Evolutionary conservation across 805 yeast species (phyloP).

Genomic region (Saturnispora hagleri): DNA sequence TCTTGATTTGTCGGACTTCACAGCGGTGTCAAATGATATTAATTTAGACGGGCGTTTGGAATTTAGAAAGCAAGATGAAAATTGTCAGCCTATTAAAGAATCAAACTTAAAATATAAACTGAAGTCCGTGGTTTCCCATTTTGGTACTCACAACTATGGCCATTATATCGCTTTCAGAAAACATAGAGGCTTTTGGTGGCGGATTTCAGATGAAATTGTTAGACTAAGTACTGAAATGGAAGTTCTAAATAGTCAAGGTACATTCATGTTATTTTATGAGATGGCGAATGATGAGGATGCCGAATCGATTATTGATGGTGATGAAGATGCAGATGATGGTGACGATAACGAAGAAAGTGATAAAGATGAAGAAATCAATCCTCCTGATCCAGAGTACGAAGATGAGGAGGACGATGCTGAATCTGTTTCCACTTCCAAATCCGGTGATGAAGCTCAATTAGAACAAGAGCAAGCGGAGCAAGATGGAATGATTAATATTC

Average conservation of each 20-base stretch:
- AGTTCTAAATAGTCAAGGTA: conserved; percentile 75
- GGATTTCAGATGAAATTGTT: conserved; percentile 85
- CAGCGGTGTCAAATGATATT: conserved; percentile 58
- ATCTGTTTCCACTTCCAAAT: background rate
- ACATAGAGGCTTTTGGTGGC: conserved; percentile 86
- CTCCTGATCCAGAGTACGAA: conserved; percentile 8
- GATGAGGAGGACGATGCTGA: conserved; percentile 1
- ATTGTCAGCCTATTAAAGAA: conserved; percentile 3
- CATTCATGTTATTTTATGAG: conserved; percentile 89
- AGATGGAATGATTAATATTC: background rate
- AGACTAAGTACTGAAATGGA: conserved; percentile 72
- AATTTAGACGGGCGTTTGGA: conserved; percentile 74
- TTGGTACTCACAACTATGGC: conserved; percentile 96
- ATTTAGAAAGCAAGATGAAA: conserved; percentile 54
- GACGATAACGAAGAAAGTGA: conserved; percentile 12
- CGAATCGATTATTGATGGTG: conserved; percentile 25
- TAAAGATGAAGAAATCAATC: conserved; percentile 9
- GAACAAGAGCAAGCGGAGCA: background rate
- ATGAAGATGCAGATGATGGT: conserved; percentile 13
- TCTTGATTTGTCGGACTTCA: conserved; percentile 59
- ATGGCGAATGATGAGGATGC: conserved; percentile 27
- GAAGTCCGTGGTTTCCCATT: conserved; percentile 84
- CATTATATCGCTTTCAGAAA: conserved; percentile 87
- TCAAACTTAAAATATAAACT: conserved; percentile 48
- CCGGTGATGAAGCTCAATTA: conserved; percentile 5